phyloP scores from a whole-genome alignment of 1,139 yeast species.

The Geotrichum fermentans region DNA sequence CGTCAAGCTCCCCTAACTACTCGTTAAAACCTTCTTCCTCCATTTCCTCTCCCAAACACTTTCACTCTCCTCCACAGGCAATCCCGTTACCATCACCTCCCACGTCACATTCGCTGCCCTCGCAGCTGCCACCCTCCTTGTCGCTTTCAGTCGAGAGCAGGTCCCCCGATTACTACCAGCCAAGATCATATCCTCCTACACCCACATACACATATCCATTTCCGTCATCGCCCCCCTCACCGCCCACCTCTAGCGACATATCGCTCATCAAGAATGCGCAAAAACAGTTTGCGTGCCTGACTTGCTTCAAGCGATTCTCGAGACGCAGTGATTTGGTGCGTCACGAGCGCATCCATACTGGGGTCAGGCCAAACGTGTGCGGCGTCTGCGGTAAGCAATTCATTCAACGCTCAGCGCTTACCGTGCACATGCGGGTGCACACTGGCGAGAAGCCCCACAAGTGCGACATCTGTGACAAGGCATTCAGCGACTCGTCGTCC shows the following conservation, averaged over 20 bases:
- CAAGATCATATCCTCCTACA: conserved; percentile 6
- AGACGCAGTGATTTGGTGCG: conserved; percentile 62
- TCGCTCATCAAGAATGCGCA: conserved; percentile 4
- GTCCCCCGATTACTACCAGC: conserved; percentile 8
- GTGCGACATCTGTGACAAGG: conserved; percentile 37
- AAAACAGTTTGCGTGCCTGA: conserved; percentile 29
- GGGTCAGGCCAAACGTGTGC: conserved; percentile 51
- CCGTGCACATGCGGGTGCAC: conserved; percentile 71
- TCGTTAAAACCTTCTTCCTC: conserved; percentile 3
- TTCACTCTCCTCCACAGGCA: conserved; percentile 1
- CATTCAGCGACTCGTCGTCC: conserved; percentile 41
- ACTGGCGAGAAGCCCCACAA: conserved; percentile 69
- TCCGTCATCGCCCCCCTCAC: conserved; percentile 17
- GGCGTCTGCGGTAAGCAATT: conserved; percentile 50
- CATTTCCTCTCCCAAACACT: not conserved
- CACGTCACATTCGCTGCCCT: conserved; percentile 7
- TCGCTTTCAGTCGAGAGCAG: not conserved
- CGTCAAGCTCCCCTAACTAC: not conserved
- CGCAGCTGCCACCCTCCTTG: conserved; percentile 1
- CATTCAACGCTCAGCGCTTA: conserved; percentile 64
- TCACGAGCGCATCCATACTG: conserved; percentile 78
- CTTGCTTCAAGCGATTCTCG: conserved; percentile 45
- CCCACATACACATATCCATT: conserved; percentile 10
- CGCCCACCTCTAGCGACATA: conserved; percentile 6
- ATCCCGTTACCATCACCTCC: conserved; percentile 16